Evolutionary conservation across 768 basidiomycete genomes (phyloP).

Genomic region (Amylocystis lapponica): DNA sequence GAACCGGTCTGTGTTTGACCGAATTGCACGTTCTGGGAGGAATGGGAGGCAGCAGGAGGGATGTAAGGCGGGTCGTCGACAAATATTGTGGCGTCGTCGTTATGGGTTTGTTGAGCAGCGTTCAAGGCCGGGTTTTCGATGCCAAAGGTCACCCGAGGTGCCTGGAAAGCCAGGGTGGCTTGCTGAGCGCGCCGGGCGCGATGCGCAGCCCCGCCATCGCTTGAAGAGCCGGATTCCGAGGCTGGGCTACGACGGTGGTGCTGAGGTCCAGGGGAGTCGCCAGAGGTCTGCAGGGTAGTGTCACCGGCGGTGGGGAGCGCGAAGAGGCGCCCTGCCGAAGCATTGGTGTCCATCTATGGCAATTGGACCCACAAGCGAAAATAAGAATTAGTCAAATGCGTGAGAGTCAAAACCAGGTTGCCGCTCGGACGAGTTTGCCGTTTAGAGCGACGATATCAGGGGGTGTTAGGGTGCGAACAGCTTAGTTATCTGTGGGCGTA

Average conservation of each 20-base stretch:
- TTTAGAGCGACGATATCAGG: conserved; percentile 5
- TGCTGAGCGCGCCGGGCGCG: conserved; percentile 7
- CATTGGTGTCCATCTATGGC: conserved; percentile 16
- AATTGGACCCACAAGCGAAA: conserved; percentile 16
- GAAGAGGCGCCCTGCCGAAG: conserved; percentile 16
- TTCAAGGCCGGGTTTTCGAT: conserved; percentile 4
- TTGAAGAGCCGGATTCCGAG: conserved; percentile 12
- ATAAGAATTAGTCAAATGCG: conserved; percentile 13
- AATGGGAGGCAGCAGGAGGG: conserved; percentile 7
- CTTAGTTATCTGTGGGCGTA: conserved; percentile 10
- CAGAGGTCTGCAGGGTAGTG: conserved; percentile 10
- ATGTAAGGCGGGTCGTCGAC: conserved; percentile 15
- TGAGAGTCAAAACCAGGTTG: conserved; percentile 9
- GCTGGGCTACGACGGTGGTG: conserved; percentile 10
- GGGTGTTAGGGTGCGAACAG: conserved; percentile 6
- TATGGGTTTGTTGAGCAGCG: conserved; percentile 1
- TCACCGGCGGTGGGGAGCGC: conserved; percentile 9
- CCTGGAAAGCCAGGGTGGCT: conserved; percentile 5
- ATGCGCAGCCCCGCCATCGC: conserved; percentile 7
- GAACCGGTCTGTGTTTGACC: conserved; percentile 5
- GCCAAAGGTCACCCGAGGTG: conserved; percentile 6
- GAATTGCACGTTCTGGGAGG: conserved; percentile 2
- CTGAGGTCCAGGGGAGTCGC: conserved; percentile 5
- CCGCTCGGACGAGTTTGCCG: conserved; percentile 8
- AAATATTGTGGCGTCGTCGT: conserved; percentile 10